Conservation (phyloP, 2,329 filamentous ascomycete species). For the Beauveria sp. region DNA sequence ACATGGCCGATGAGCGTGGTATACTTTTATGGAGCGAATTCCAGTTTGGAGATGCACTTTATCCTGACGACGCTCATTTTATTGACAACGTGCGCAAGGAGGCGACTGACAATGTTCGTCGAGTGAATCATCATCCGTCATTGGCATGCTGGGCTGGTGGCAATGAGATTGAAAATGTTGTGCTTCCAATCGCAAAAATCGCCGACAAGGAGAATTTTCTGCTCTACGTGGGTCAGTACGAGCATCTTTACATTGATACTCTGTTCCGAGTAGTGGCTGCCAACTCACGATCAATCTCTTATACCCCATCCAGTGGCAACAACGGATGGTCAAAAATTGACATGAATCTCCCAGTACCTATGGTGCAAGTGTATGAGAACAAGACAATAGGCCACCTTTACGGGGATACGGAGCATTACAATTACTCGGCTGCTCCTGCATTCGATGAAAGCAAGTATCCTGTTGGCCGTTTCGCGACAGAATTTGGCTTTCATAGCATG, state of each 20-base stretch:
- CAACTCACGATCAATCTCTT: conserved; percentile 8
- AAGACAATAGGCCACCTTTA: conserved; percentile 4
- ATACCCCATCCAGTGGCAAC: conserved; percentile 8
- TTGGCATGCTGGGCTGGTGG: conserved; percentile 46
- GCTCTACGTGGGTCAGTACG: conserved; percentile 6
- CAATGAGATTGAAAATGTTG: conserved; percentile 53
- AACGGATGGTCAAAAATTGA: conserved; percentile 9
- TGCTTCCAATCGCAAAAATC: conserved; percentile 25
- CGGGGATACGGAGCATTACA: conserved; percentile 9
- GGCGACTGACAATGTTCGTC: conserved; percentile 51
- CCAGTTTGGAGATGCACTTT: conserved; percentile 53
- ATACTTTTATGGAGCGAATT: conserved; percentile 57
- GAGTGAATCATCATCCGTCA: conserved; percentile 53
- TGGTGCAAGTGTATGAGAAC: conserved; percentile 9
- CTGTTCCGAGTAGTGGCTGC: conserved; percentile 5
- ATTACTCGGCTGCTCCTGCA: not conserved
- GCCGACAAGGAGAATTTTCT: not conserved
- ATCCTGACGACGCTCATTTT: conserved; percentile 46
- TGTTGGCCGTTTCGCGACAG: conserved; percentile 6
- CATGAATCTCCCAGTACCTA: conserved; percentile 3
- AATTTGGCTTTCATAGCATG: conserved; percentile 11
- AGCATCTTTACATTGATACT: conserved; percentile 7
- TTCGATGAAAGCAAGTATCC: conserved; percentile 5
- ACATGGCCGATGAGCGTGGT: conserved; percentile 53
- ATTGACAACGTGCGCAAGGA: conserved; percentile 48